These are phyloP conservation scores for Zoysia matrella DNA, from an alignment of 202 grass and related monocot species.

Conservation along the genomic window DNA sequence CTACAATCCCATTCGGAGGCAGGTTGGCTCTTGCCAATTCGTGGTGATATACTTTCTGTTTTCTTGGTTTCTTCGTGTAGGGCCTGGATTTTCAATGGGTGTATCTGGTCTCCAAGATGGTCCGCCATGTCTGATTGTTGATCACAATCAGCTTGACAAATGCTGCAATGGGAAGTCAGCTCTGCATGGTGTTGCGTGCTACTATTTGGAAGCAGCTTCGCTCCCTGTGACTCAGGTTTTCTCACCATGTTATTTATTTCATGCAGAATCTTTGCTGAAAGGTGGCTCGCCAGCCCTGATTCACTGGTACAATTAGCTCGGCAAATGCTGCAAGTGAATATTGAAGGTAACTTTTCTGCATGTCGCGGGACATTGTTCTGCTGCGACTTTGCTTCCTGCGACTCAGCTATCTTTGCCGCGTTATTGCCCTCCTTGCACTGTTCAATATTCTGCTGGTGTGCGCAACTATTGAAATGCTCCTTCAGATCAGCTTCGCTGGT, in stretches of 20 bases:
- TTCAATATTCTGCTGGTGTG: slow-evolving; percentile 19
- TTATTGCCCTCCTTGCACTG: background rate
- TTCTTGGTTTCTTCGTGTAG: background rate
- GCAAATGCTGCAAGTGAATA: slow-evolving; percentile 4
- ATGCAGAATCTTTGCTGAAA: slow-evolving; percentile 21
- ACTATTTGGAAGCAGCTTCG: background rate
- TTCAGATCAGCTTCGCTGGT: background rate
- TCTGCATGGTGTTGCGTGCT: background rate
- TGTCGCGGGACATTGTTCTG: background rate
- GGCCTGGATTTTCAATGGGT: slow-evolving; percentile 21
- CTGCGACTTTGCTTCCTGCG: background rate
- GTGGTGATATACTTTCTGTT: background rate
- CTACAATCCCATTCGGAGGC: slow-evolving; percentile 13
- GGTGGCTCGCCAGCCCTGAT: slow-evolving; percentile 13
- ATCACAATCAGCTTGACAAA: slow-evolving; percentile 2
- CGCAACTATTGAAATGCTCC: slow-evolving; percentile 17
- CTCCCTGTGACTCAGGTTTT: background rate
- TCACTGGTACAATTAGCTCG: background rate
- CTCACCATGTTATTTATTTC: slow-evolving; percentile 18
- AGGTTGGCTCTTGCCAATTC: background rate
- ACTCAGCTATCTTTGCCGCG: background rate
- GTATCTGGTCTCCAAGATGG: slow-evolving; percentile 1
- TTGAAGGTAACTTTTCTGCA: slow-evolving; percentile 23
- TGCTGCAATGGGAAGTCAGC: slow-evolving; percentile 12
- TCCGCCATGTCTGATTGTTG: slow-evolving; percentile 13